Evolutionary conservation across 2,329 filamentous ascomycete species (phyloP), one percentile per base, ranked within the genome.

Genomic region (Canariomyces notabilis): DNA sequence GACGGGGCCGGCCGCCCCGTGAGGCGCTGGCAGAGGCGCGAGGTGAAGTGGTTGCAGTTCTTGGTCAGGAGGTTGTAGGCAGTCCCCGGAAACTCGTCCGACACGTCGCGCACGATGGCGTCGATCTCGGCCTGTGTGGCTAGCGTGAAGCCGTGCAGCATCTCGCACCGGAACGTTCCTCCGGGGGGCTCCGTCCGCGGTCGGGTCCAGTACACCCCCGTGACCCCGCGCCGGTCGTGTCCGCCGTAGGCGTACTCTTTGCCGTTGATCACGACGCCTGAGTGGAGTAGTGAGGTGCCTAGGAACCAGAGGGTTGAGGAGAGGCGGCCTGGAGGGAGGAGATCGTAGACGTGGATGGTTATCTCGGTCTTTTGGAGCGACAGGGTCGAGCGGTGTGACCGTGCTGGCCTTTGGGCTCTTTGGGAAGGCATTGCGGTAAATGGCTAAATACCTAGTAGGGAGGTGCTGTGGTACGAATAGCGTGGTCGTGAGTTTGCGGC

Each of bases 31-130:
- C 85, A 89, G 15, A 94, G 75, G 58, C 85, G 80, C 16, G 80
- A 81, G 2, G 87, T 91, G 63, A 94, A 94, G 64, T 94, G 88
- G 64, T 94, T 94, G 75, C 88, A 94, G 65, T 94, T 94, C 57
- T 82, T 82, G 16, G 83, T 89, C 36, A 94, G 74, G 12, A 94
- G 76, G 59, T 93, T 91, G 66, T 94, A 93, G 12, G 77, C 77
- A 0, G 82, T 82, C 19, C 88, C 88, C 46, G 82, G 75, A 58
- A 93, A 94, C 55, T 83, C 75, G 34, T 84, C 76, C 1, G 83
- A 87, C 11, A 83, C 83, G 46, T 73, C 72, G 57, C 76, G 79
- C 36, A 94, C 77, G 33, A 87, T 83, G 12, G 71, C 61, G 42
- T 89, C 82, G 55, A 93, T 83, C 64, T 93, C 87, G 46, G 75